Conservation (phyloP, 371 early-diverging fungal species). For the Syncephalis fuscata region DNA sequence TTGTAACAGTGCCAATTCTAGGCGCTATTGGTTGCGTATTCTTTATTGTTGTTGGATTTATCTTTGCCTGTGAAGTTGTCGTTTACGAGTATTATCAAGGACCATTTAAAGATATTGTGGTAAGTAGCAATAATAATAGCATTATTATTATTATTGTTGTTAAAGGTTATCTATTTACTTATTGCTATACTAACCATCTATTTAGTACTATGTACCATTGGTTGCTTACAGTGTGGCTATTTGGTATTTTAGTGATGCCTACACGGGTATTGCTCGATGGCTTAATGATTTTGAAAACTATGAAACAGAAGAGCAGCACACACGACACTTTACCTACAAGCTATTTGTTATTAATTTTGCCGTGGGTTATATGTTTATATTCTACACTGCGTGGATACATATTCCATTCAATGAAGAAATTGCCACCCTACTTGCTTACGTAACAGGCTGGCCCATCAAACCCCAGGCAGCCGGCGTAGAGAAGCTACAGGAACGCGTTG, state of each 20-base stretch:
- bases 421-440: conserved; percentile 13
- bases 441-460: conserved; percentile 3
- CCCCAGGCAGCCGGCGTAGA: conserved; percentile 25
- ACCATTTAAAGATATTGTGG: conserved; percentile 32
- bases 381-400: conserved; percentile 72
- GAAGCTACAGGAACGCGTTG: conserved; percentile 43
- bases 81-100: conserved; percentile 70
- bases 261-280: conserved; percentile 34
- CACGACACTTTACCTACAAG: conserved; percentile 55
- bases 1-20: conserved; percentile 39
- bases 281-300: conserved; percentile 75
- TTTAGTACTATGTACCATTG: conserved; percentile 14
- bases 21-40: conserved; percentile 38
- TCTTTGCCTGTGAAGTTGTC: conserved; percentile 58
- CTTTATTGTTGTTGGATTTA: conserved; percentile 38
- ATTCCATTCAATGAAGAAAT: conserved; percentile 54
- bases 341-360: conserved; percentile 72
- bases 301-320: conserved; percentile 50
- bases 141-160: too few species aligned
- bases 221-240: conserved; percentile 5
- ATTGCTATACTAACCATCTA: not conserved
- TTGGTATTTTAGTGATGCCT: conserved; percentile 19
- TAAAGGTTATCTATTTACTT: not conserved
- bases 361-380: conserved; percentile 60
- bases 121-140: not conserved